phyloP scores from a whole-genome alignment of 441 rosid species.

The Populus hybrid region DNA sequence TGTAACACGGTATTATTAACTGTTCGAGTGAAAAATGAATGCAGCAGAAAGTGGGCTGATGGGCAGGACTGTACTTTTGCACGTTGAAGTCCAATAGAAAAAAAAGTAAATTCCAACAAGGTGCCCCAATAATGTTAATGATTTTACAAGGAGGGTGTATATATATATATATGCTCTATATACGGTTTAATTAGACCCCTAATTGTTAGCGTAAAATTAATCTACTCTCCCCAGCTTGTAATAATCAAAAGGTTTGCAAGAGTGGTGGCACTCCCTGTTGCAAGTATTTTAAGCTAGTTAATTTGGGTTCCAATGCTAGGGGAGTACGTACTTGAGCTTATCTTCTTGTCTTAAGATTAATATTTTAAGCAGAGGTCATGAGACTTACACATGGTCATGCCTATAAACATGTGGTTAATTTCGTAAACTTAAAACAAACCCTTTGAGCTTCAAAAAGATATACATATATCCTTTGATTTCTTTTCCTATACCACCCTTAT shows the following conservation, averaged over 20 bases:
- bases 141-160: neutral
- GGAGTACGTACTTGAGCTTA: slow-evolving; percentile 22
- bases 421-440: slow-evolving; percentile 31
- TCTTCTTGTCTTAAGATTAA: slow-evolving; percentile 4
- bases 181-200: neutral
- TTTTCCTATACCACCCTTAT: neutral
- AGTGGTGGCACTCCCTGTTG: slow-evolving; percentile 4
- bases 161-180: no score
- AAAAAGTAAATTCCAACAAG: neutral
- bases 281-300: slow-evolving; percentile 6
- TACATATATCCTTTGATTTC: neutral
- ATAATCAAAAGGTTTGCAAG: slow-evolving; percentile 1
- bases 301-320: neutral
- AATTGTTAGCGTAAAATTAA: neutral
- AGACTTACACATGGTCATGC: slow-evolving; percentile 26
- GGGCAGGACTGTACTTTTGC: slow-evolving; percentile 24
- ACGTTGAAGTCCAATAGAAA: neutral
- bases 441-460: slow-evolving; percentile 17
- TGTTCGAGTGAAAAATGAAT: neutral
- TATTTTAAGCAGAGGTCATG: neutral
- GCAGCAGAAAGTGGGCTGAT: neutral
- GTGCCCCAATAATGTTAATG: neutral
- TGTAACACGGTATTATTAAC: neutral
- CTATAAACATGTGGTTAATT: slow-evolving; percentile 26
- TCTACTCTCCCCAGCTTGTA: neutral